phyloP scores from a whole-genome alignment of 139 green algal species.

The Trebouxia sp. region DNA sequence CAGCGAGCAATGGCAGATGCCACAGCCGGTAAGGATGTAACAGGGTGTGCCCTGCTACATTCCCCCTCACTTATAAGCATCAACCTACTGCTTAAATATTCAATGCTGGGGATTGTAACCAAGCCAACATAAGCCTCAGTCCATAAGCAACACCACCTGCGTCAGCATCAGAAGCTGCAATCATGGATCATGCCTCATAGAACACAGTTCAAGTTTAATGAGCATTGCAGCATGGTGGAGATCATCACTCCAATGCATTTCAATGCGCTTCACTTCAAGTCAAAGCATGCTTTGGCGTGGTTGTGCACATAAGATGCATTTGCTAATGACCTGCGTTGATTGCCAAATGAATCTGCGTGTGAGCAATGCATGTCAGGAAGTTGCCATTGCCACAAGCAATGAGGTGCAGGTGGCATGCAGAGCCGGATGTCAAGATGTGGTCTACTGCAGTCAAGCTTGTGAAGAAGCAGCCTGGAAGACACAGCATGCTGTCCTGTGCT shows the following conservation, averaged over 20 bases:
- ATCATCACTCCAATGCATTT: too few species aligned
- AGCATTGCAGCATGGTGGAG: not conserved
- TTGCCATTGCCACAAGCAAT: not conserved
- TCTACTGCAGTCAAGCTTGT: constrained; percentile 59
- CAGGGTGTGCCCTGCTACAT: not conserved
- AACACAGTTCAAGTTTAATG: not conserved
- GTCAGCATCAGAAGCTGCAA: not conserved
- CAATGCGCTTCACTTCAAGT: too few species aligned
- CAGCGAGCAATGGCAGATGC: constrained; percentile 3
- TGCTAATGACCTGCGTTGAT: too few species aligned
- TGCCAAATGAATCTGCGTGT: too few species aligned
- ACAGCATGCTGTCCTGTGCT: constrained; percentile 65
- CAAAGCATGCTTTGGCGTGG: too few species aligned
- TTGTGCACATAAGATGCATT: too few species aligned
- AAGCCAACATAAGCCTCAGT: too few species aligned
- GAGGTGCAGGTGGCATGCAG: constrained; percentile 54
- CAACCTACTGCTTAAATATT: not conserved
- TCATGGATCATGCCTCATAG: not conserved
- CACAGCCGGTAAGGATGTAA: constrained; percentile 4
- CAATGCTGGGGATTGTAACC: not conserved
- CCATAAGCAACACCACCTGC: too few species aligned
- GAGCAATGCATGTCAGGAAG: not conserved
- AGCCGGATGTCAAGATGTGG: constrained; percentile 46
- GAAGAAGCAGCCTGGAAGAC: constrained; percentile 54
- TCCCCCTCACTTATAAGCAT: not conserved